Base-by-base conservation (phyloP, 2,329 filamentous ascomycete species). In the Falciphora oryzae region DNA sequence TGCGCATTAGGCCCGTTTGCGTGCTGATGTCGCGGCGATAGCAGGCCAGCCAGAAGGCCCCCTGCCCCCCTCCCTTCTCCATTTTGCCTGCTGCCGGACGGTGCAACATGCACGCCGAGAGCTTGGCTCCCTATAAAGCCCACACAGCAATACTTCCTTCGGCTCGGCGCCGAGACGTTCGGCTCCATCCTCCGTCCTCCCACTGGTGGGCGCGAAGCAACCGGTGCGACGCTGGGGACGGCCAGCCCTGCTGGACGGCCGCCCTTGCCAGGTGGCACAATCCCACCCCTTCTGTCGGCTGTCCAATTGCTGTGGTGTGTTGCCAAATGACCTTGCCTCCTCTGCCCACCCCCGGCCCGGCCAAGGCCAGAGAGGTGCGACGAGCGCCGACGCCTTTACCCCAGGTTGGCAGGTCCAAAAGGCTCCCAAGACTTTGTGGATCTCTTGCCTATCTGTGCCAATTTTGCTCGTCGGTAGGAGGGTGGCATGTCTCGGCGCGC, bases 351-450 rank as follows among this genome's bases (percentile, higher is more conserved):
- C 35, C 38, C 38, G 38, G 27, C 4, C 22, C 2, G 28, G 60
- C 35, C 35, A 62, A 61, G 59, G 28, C 44, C 59, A 53, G 7
- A 22, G n/a, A 53, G 44, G 44, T 53, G 44, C 29, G 13, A 58
- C 57, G 10, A 58, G 27, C 57, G 57, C 57, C 25, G 14, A 58
- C 57, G 62, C 44, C 62, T 32, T 56, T 63, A 59, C 62, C 62
- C 62, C 62, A 63, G 62, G 62, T 63, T 59, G 62, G 62, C 62
- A 63, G 62, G 62, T 63, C 62, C 53, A 35, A 38, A 63, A 27
- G 44, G 28, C 8, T 14, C 16, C 60, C 60, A 62, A 62, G 60
- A 62, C 60, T 58, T 63, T 63, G 31, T 59, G 53, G 62, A 59
- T 57, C 28, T 22, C 58, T 38, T 38, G 31, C 58, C 58, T 60